These are phyloP conservation scores for Hirsutella rhossiliensis DNA, from an alignment of 2,329 filamentous ascomycete species.

Conservation along the genomic window DNA sequence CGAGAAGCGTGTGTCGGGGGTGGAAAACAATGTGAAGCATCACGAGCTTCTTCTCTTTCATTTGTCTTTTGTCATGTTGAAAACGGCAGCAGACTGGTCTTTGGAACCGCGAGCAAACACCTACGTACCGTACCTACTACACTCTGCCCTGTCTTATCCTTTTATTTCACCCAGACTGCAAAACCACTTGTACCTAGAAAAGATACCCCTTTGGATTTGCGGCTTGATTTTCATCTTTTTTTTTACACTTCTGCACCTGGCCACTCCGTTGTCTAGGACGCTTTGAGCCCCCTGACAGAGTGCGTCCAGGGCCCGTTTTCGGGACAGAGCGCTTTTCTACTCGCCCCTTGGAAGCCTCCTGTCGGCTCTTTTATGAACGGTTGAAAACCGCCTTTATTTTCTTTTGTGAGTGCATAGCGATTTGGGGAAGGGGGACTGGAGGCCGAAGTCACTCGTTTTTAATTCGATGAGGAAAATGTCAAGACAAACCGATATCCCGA, in stretches of 20 bases:
- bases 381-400: background rate
- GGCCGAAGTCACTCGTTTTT: background rate
- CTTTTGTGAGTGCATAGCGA: conserved; percentile 8
- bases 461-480: background rate
- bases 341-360: too few species aligned
- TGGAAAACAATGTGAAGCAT: background rate
- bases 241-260: conserved; percentile 6
- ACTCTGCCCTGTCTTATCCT: background rate
- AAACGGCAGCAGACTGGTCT: background rate
- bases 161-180: conserved; percentile 13
- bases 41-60: background rate
- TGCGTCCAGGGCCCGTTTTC: too few species aligned
- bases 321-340: background rate
- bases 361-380: too few species aligned
- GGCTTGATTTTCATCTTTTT: background rate
- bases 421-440: background rate
- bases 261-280: background rate
- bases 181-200: conserved; percentile 15
- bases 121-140: background rate
- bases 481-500: background rate
- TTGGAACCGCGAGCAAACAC: background rate
- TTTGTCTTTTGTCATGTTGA: conserved; percentile 1
- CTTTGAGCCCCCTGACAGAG: background rate
- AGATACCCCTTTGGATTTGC: conserved; percentile 27
- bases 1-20: background rate